Conservation (phyloP, 2,329 filamentous ascomycete species). For the Nemania bipapillata region DNA sequence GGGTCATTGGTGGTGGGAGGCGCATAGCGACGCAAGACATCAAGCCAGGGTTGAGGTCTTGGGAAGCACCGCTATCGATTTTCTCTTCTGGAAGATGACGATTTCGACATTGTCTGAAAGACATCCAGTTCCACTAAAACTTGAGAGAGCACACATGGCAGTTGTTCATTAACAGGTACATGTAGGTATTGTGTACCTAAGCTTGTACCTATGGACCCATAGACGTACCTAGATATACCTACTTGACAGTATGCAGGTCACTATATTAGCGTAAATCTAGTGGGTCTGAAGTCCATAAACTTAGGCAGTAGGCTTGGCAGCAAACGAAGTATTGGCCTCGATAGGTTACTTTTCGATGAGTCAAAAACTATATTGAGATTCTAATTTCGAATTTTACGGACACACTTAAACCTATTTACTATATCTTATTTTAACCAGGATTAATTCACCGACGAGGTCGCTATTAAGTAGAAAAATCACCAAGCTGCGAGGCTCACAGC, state of each 20-base stretch:
- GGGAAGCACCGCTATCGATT: conserved; percentile 20
- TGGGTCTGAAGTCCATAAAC: not conserved
- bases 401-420: not conserved
- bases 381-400: not conserved
- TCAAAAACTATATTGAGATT: not conserved
- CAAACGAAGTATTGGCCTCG: not conserved
- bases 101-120: conserved; percentile 27
- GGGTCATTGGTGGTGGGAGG: conserved; percentile 46
- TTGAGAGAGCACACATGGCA: not conserved
- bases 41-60: conserved; percentile 39
- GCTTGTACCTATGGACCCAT: too few species aligned
- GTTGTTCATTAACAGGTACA: too few species aligned
- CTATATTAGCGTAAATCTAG: not conserved
- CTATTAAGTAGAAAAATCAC: not conserved
- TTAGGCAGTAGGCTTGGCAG: not conserved
- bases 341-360: not conserved
- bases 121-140: not conserved
- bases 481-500: not conserved
- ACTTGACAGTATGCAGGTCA: not conserved
- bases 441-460: not conserved
- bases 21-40: conserved; percentile 50
- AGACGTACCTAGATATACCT: too few species aligned
- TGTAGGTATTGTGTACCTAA: too few species aligned
- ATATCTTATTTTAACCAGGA: not conserved
- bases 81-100: conserved; percentile 23